Percentiles rank a stretch among this genome's conserved stretches.
These are phyloP conservation scores for Coemansia furcata DNA, from an alignment of 192 early-diverging fungal genomes.

Conservation along the genomic window DNA sequence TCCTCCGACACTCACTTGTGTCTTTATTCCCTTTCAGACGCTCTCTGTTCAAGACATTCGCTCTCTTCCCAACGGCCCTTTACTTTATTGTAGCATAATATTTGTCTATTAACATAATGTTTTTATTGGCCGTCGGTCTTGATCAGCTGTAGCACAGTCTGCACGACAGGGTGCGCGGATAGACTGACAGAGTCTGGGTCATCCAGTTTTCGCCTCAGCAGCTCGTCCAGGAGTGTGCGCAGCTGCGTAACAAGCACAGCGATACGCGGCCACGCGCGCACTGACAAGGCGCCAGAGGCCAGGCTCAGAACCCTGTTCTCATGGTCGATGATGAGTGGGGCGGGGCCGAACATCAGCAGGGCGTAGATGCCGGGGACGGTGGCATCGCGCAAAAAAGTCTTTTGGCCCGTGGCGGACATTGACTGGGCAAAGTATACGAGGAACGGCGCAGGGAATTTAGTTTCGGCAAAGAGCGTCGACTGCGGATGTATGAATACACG, in stretches of 20 bases:
- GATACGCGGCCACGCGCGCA: conserved; percentile 72
- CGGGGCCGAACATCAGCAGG: conserved; percentile 80
- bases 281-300: conserved; percentile 54
- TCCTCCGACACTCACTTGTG: too few relatives aligned
- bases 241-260: conserved; percentile 77
- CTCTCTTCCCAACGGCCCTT: too few relatives aligned
- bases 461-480: conserved; percentile 65
- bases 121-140: conserved; percentile 18
- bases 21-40: too few relatives aligned
- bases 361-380: conserved; percentile 65
- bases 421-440: conserved; percentile 69
- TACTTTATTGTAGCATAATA: too few relatives aligned
- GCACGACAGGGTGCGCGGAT: conserved; percentile 32
- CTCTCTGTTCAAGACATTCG: too few relatives aligned
- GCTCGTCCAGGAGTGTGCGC: conserved; percentile 64
- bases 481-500: conserved; percentile 84
- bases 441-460: conserved; percentile 61
- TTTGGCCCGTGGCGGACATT: not conserved
- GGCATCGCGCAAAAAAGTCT: conserved; percentile 57
- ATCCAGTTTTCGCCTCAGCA: conserved; percentile 70
- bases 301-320: conserved; percentile 61
- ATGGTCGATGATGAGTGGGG: conserved; percentile 67
- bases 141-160: conserved; percentile 29
- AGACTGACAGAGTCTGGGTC: conserved; percentile 58
- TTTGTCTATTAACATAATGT: too few relatives aligned